Evolutionary conservation across 768 basidiomycete genomes (phyloP).

Genomic region (Lactarius pseudohatsudake): DNA sequence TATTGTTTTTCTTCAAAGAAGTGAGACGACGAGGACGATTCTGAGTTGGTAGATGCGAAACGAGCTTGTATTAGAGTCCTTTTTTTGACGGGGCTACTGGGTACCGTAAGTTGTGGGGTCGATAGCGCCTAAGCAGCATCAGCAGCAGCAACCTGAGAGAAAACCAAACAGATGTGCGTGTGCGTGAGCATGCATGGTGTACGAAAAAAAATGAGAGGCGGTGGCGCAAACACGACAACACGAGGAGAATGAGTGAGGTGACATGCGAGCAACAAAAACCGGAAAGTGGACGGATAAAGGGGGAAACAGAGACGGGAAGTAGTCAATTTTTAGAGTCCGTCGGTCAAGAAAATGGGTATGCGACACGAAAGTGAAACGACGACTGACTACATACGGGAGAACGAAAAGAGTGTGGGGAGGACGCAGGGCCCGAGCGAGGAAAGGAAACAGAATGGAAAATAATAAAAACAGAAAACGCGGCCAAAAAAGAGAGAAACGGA

Average conservation of each 20-base stretch:
- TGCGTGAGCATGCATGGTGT: not conserved
- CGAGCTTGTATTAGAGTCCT: constrained; percentile 8
- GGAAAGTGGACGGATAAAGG: no score
- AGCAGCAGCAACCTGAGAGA: not conserved
- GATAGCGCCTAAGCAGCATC: not conserved
- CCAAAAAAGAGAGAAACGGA: not conserved
- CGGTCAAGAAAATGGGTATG: constrained; percentile 2
- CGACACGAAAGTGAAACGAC: not conserved
- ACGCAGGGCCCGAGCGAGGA: not conserved
- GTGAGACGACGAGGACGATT: constrained; percentile 3
- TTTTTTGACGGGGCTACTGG: not conserved
- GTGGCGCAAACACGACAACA: not conserved
- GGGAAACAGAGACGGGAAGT: not conserved
- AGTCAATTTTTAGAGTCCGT: not conserved
- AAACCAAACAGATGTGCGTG: constrained; percentile 2
- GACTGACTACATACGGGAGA: not conserved
- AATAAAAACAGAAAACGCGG: not conserved
- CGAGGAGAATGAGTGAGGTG: not conserved
- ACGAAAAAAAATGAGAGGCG: not conserved
- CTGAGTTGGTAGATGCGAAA: constrained; percentile 19
- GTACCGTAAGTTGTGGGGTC: constrained; percentile 4
- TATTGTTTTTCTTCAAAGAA: not conserved
- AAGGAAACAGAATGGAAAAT: not conserved
- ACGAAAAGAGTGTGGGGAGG: not conserved
- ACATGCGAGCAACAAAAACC: not conserved